These are phyloP conservation scores for Biscogniauxia marginata DNA, from an alignment of 2,329 filamentous ascomycete species.

Conservation along the genomic window DNA sequence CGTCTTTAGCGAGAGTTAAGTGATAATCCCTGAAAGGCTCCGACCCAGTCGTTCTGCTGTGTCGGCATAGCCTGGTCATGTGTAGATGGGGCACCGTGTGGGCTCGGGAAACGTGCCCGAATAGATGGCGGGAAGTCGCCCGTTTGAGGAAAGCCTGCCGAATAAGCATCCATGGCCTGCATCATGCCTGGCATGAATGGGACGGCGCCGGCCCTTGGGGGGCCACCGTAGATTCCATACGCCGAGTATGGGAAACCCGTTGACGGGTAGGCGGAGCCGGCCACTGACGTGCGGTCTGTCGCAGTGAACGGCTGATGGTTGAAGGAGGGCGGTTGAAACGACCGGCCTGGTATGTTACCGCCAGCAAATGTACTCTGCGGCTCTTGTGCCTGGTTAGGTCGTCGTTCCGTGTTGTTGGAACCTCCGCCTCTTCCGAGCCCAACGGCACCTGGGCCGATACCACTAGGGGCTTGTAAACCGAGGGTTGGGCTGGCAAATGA, in stretches of 20 bases:
- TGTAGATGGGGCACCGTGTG: slow-evolving; percentile 33
- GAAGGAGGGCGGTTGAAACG: slow-evolving; percentile 42
- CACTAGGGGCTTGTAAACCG: slow-evolving; percentile 67
- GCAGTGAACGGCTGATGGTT: slow-evolving; percentile 38
- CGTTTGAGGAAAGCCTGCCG: slow-evolving; percentile 38
- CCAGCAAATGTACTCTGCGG: slow-evolving; percentile 38
- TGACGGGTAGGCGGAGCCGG: slow-evolving; percentile 38
- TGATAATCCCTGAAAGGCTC: slow-evolving; percentile 68
- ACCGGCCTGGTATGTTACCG: slow-evolving; percentile 38
- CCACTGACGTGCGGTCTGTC: slow-evolving; percentile 41
- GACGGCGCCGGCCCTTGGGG: slow-evolving; percentile 36
- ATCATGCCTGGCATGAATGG: slow-evolving; percentile 41
- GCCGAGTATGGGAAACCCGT: slow-evolving; percentile 41
- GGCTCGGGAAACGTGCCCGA: slow-evolving; percentile 38
- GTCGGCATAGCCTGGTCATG: slow-evolving; percentile 32
- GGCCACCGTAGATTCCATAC: slow-evolving; percentile 44
- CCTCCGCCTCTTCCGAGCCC: slow-evolving; percentile 50
- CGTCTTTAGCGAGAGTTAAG: slow-evolving; percentile 58
- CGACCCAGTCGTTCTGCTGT: slow-evolving; percentile 58
- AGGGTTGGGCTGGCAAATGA: slow-evolving; percentile 82
- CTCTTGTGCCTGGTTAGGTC: slow-evolving; percentile 45
- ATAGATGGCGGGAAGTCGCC: slow-evolving; percentile 46
- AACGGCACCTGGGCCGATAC: slow-evolving; percentile 65
- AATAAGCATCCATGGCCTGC: slow-evolving; percentile 42
- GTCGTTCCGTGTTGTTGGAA: slow-evolving; percentile 46